Evolutionary conservation across 352 stramenopile genomes (phyloP).

Genomic region (Hyaloperonospora brassicae): DNA sequence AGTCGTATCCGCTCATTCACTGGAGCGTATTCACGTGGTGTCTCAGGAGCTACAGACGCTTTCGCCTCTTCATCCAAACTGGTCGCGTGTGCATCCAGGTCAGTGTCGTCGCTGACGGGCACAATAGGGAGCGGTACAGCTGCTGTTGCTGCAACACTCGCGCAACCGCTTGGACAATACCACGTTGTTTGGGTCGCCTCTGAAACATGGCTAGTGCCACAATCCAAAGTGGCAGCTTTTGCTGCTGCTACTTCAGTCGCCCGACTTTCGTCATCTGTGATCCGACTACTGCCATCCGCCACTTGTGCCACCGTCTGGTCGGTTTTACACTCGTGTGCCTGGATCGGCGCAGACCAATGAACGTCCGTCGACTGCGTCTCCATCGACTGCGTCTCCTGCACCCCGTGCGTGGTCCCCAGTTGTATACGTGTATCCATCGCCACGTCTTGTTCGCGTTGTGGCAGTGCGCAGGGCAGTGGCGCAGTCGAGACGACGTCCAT

Average conservation of each 20-base stretch:
- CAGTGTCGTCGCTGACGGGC: no score
- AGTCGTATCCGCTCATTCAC: slow-evolving; percentile 2
- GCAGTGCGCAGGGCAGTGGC: no score
- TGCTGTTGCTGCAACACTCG: no score
- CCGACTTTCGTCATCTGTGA: background rate
- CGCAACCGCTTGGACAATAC: no score
- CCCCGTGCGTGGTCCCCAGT: background rate
- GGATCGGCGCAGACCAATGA: background rate
- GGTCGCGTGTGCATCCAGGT: background rate
- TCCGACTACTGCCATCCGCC: slow-evolving; percentile 2
- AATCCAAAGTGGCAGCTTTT: background rate
- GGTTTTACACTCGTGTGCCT: background rate
- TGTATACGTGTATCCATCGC: slow-evolving; percentile 1
- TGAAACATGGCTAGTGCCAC: background rate
- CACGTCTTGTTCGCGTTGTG: background rate
- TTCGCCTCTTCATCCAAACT: background rate
- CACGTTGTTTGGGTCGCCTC: background rate
- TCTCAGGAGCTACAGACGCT: background rate
- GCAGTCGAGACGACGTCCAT: no score
- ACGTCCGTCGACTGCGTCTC: background rate
- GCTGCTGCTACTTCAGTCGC: background rate
- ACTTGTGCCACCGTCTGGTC: slow-evolving; percentile 2
- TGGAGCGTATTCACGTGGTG: background rate
- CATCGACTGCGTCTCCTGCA: slow-evolving; percentile 1
- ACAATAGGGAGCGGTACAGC: no score